Evolutionary conservation across 2,329 filamentous ascomycete species (phyloP), one percentile per base, ranked within the genome.

Genomic region (Scytalidium lignicola): DNA sequence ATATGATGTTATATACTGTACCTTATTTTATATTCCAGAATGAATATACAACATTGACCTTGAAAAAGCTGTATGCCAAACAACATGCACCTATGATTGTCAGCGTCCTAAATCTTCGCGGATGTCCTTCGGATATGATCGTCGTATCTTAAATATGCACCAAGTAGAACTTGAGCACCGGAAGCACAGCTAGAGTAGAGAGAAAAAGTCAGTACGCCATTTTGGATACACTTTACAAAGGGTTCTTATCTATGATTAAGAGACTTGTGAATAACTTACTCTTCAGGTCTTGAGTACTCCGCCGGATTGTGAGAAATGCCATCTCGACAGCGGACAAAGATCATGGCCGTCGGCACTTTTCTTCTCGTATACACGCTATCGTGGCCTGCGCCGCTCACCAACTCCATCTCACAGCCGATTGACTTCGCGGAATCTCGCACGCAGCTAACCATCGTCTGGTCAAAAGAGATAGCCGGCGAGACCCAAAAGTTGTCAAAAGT

Each of bases 151-250:
- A 69, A 46, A 17, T 70, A 58, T 29, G 62, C 65, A 45, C 70
- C 64, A 54, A 70, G 50, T 46, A 74, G 53, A 10, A 78, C 66
- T 64, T 72, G 65, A 41, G 77, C 73, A 4, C 78, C 77, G 18
- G 72, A 67, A 2, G 71, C 69, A 58, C 78, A 83, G 22, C 42
- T 49, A 44, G 15, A 15, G 15, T 44, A 40, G 10, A 15, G 32
- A 17, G 15, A 37, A 4, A 9, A 9, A 37, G 15, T 37, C 15
- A 37, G 32, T 37, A 37, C n/a, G 15, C 15, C 4, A n/a, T n/a
- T 37, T 17, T 26, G 23, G 6, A 26, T 26, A 26, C 10, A 5
- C 23, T 26, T 26, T 5, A 26, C 6, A 5, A 26, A 6, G 10
- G 4, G 8, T 7, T n/a, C 5, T 17, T 17, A 37, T 37, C 6